Evolutionary conservation across 116 monocot species (phyloP), one percentile per base, ranked within the genome.

Genomic region (Posidonia oceanica): DNA sequence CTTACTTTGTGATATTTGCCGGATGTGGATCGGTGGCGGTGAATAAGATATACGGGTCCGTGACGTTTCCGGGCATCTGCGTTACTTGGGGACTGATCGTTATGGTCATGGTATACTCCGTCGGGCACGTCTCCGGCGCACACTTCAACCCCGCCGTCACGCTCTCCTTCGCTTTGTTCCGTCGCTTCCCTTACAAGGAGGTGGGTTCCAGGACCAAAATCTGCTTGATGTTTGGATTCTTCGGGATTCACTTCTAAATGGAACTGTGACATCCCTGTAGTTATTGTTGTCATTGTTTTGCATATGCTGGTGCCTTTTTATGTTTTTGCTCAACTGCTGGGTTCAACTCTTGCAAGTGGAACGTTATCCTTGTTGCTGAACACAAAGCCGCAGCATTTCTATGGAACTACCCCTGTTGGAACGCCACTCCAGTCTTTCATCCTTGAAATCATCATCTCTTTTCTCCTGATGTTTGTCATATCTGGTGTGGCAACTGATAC

Each of bases 141-240:
- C 87, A 87, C 58, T 79, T 87, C 62, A 87, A 87, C n/a, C 88
- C 88, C 21, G 88, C 88, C 3, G 84, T 88, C 58, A 88, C 88
- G 57, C 44, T 84, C 39, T 69, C 88, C 48, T 88, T 88, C 69
- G 74, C 88, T 7, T 15, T 77, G 36, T 75, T 75, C 22, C 23
- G 73, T 10, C 64, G 84, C 22, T 88, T 88, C 66, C 84, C 84
- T 6, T 75, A 17, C 58, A 84, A 78, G 60, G 74, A 87, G 81
- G 87, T 52, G 17, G 29, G 29, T 29, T 29, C 29, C 29, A 29
- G 29, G 29, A 29, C 29, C 29, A 29, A 29, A 29, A 29, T 29
- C 29, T 29, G 29, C 29, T 29, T 29, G 29, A 29, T 29, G 29
- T 29, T 29, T 29, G 29, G 29, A 29, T 29, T 29, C 29, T 29